phyloP scores from a whole-genome alignment of 768 basidiomycete species.

The Collybiopsis luxurians region DNA sequence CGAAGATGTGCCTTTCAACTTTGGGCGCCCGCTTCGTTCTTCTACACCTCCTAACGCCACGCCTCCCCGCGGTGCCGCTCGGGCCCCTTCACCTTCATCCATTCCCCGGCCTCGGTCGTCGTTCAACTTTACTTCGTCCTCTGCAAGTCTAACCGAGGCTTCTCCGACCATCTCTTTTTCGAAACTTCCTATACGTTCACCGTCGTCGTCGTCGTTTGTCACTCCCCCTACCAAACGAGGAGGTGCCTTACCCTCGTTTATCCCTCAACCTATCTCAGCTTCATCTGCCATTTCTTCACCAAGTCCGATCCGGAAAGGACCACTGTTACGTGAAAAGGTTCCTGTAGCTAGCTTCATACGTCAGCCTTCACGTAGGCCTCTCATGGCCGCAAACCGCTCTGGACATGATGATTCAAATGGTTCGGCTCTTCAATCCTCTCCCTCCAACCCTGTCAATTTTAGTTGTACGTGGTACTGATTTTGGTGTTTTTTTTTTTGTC shows the following conservation, averaged over 20 bases:
- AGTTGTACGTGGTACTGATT: conserved; percentile 60
- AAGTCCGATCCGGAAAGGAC: conserved; percentile 22
- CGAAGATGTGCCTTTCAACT: conserved; percentile 19
- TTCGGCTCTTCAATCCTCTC: conserved; percentile 49
- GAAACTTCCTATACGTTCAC: conserved; percentile 6
- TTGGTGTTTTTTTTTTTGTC: conserved; percentile 27
- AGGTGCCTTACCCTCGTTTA: conserved; percentile 48
- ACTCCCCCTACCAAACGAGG: conserved; percentile 57
- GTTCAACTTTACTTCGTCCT: conserved; percentile 30
- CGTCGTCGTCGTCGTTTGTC: conserved; percentile 27
- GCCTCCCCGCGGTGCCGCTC: conserved; percentile 13
- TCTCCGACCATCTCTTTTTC: conserved; percentile 25
- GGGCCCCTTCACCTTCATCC: conserved; percentile 39
- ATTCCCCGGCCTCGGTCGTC: conserved; percentile 44
- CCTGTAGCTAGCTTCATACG: conserved; percentile 41
- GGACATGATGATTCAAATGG: conserved; percentile 42
- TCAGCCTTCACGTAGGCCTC: conserved; percentile 40
- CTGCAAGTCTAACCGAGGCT: conserved; percentile 25
- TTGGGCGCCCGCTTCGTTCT: conserved; percentile 10
- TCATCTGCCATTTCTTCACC: conserved; percentile 42
- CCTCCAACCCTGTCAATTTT: conserved; percentile 31
- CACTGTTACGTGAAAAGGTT: conserved; percentile 29
- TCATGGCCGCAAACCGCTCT: conserved; percentile 21
- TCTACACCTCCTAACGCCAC: conserved; percentile 23
- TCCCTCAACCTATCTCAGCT: conserved; percentile 55